Evolutionary conservation across 2,329 filamentous ascomycete species (phyloP).

Genomic region (Nothopassalora personata): DNA sequence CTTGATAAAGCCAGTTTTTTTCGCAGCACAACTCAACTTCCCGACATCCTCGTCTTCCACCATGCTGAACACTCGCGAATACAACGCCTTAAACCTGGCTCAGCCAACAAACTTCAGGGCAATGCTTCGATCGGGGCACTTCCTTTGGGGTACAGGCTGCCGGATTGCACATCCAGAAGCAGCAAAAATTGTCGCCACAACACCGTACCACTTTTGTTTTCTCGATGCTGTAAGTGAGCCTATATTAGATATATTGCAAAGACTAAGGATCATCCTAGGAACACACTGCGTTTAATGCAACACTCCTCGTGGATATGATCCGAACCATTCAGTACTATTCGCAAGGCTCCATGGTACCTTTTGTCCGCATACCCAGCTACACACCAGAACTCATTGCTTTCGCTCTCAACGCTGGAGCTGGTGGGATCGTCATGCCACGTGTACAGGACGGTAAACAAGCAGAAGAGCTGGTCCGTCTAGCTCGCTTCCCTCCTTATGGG

Average conservation of each 20-base stretch:
- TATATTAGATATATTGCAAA: not conserved
- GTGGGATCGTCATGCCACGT: constrained; percentile 3
- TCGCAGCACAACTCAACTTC: no score
- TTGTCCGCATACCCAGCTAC: constrained; percentile 2
- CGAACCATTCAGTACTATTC: constrained; percentile 7
- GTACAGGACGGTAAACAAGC: constrained; percentile 6
- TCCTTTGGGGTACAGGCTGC: constrained; percentile 1
- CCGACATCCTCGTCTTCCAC: not conserved
- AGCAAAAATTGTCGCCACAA: constrained; percentile 3
- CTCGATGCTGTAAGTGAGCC: constrained; percentile 3
- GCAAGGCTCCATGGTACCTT: constrained; percentile 6
- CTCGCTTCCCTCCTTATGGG: constrained; percentile 2
- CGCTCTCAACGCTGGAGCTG: constrained; percentile 6
- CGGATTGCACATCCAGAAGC: constrained; percentile 2
- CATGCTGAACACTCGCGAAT: constrained; percentile 3
- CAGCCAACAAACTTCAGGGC: constrained; percentile 7
- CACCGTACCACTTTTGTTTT: constrained; percentile 8
- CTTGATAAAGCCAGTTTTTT: no score
- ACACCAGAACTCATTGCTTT: constrained; percentile 2
- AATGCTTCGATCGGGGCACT: constrained; percentile 3
- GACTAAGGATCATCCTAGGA: not conserved
- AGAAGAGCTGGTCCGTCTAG: not conserved
- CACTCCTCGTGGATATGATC: constrained; percentile 3
- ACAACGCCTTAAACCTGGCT: constrained; percentile 6
- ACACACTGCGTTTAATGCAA: constrained; percentile 4